Evolutionary conservation across 176 grass and related monocot genomes (phyloP), one percentile per base, ranked within the genome.

Genomic region (Elaeis guineensis): DNA sequence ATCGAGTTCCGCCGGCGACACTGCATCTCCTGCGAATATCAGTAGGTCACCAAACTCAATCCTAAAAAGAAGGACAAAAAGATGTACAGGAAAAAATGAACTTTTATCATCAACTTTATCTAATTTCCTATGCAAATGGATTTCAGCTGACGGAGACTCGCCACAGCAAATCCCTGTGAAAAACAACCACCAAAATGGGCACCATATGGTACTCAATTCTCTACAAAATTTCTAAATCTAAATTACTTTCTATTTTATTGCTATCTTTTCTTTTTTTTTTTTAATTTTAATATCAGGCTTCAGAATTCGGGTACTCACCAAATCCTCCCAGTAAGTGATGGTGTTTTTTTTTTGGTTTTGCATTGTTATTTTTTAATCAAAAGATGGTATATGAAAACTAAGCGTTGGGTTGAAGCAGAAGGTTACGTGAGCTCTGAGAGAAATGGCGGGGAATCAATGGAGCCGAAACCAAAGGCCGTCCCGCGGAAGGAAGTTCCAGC

Each of bases 141-240:
- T 53, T 51, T 69, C 77, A 95, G 90, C 76, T 64, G 83, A 95
- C 65, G 80, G 75, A n/a, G 90, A 82, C 50, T 95, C 90, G 2
- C 90, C 86, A 3, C 73, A 79, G 62, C 84, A 83, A 71, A 76
- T 71, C 52, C 75, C 81, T 61, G 28, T 67, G 17, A 90, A 54
- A 56, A 79, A 63, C 69, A 63, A 57, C 63, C 70, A 74, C 39
- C 58, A 73, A 22, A 73, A 63, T 25, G 59, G 51, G 17, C 50
- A 63, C 28, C 59, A 63, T 9, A 9, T 12, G 35, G 35, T 44
- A 3, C 35, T 14, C 9, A 12, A 12, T 44, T 44, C 35, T 44
- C 9, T 12, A 44, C 9, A 14, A 44, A 44, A 44, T 44, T 44
- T 44, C 9, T 44, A 44, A 44, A 14, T 44, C 35, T 14, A 3